These are phyloP conservation scores for Talaromyces sp. DNA, from an alignment of 2,329 filamentous ascomycete genomes.

Conservation along the genomic window DNA sequence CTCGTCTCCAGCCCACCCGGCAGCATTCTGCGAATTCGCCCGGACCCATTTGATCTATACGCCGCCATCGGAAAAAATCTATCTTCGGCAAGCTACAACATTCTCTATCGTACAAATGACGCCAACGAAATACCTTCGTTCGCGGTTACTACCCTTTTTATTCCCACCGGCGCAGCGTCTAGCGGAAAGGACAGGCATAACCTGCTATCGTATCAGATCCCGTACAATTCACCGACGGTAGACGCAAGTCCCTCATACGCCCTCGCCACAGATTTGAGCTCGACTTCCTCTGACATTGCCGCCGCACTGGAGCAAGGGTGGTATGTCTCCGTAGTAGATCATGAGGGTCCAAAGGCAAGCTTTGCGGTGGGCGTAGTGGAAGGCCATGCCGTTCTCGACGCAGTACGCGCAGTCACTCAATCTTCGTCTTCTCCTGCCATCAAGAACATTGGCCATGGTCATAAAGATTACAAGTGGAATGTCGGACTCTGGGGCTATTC, in stretches of 20 bases:
- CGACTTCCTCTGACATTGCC: neutral
- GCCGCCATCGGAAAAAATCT: constrained; percentile 1
- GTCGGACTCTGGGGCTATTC: constrained; percentile 9
- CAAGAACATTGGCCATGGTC: neutral
- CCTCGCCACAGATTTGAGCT: neutral
- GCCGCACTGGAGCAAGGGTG: constrained; percentile 5
- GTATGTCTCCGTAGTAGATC: constrained; percentile 8
- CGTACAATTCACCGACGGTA: constrained; percentile 5
- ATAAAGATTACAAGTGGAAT: neutral
- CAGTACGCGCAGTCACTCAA: constrained; percentile 1
- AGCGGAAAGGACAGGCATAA: neutral
- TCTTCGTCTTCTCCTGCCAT: neutral
- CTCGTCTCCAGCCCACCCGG: constrained; percentile 1
- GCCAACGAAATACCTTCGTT: constrained; percentile 1
- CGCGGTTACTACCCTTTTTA: constrained; percentile 6
- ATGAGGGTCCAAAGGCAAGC: constrained; percentile 6
- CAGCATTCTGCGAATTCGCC: constrained; percentile 4
- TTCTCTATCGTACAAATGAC: constrained; percentile 8
- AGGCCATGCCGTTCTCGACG: constrained; percentile 9
- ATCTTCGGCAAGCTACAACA: constrained; percentile 9
- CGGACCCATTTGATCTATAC: neutral
- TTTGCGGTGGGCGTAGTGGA: constrained; percentile 3
- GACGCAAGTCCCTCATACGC: constrained; percentile 9
- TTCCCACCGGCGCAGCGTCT: neutral
- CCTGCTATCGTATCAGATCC: constrained; percentile 5